phyloP scores from a whole-genome alignment of 1,139 yeast species.

The Suhomyces taliae region DNA sequence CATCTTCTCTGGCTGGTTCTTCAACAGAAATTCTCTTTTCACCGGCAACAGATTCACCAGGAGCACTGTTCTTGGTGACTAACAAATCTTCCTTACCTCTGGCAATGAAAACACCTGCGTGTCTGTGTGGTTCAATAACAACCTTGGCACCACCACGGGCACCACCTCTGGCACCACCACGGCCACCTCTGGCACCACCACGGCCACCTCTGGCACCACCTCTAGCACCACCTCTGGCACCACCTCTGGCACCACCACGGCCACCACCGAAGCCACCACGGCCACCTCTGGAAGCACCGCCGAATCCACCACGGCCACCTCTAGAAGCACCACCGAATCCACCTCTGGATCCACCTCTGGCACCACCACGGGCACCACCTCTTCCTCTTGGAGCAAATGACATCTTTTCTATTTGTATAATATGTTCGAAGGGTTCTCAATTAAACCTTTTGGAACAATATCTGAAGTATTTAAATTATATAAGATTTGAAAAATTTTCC shows the following conservation, averaged over 20 bases:
- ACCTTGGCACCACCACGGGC: conserved; percentile 89
- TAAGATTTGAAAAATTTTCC: conserved; percentile 12
- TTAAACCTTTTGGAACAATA: conserved; percentile 6
- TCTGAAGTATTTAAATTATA: conserved; percentile 8
- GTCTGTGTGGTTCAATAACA: conserved; percentile 97
- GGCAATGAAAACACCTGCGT: conserved; percentile 96
- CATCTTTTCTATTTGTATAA: conserved; percentile 7
- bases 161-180: conserved; percentile 80
- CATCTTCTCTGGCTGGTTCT: conserved; percentile 85
- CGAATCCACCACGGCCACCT: conserved; percentile 34
- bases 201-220: conserved; percentile 64
- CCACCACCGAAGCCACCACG: conserved; percentile 44
- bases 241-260: conserved; percentile 44
- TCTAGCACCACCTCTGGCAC: conserved; percentile 44
- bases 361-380: conserved; percentile 31
- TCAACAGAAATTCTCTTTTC: conserved; percentile 95
- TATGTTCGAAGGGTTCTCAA: conserved; percentile 7
- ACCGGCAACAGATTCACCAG: conserved; percentile 98
- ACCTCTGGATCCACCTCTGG: conserved; percentile 54
- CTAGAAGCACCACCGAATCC: conserved; percentile 31
- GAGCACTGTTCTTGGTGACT: conserved; percentile 94
- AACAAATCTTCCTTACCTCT: conserved; percentile 99
- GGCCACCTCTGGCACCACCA: conserved; percentile 64
- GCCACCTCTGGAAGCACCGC: conserved; percentile 34
- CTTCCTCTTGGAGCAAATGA: conserved; percentile 25